Evolutionary conservation across 2,329 filamentous ascomycete species (phyloP).

Genomic region (Aspergillus brasiliensis): DNA sequence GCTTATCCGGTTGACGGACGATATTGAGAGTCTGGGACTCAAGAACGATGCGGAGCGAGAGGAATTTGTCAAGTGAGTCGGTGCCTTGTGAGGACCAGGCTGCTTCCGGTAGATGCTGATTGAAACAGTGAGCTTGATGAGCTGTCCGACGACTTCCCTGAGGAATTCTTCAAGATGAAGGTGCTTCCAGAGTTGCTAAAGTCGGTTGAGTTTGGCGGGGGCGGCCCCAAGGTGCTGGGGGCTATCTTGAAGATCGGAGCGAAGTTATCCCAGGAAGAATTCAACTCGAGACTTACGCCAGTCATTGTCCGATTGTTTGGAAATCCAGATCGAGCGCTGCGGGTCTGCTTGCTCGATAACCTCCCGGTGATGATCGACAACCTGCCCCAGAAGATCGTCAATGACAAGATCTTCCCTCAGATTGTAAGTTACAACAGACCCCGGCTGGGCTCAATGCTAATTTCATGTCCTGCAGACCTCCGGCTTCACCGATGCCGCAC

Average conservation of each 20-base stretch:
- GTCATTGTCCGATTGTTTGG: slow-evolving; percentile 84
- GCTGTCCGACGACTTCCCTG: slow-evolving; percentile 89
- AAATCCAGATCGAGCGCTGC: slow-evolving; percentile 87
- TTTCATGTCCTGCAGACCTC: slow-evolving; percentile 63
- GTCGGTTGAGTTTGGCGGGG: slow-evolving; percentile 96
- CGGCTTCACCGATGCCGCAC: slow-evolving; percentile 88
- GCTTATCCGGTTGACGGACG: slow-evolving; percentile 87
- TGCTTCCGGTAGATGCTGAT: slow-evolving; percentile 23
- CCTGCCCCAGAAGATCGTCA: slow-evolving; percentile 82
- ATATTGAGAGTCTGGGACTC: slow-evolving; percentile 87
- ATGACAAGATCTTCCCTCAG: slow-evolving; percentile 95
- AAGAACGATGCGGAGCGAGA: slow-evolving; percentile 85
- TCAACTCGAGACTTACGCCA: slow-evolving; percentile 78
- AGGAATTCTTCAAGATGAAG: slow-evolving; percentile 98
- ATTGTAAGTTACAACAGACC: slow-evolving; percentile 61
- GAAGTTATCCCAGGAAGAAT: slow-evolving; percentile 88
- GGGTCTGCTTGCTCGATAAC: slow-evolving; percentile 87
- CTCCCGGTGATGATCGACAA: slow-evolving; percentile 89
- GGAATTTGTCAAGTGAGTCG: slow-evolving; percentile 69
- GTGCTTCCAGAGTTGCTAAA: slow-evolving; percentile 94
- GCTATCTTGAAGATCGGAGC: slow-evolving; percentile 88
- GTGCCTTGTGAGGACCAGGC: not conserved
- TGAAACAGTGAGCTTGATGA: slow-evolving; percentile 70
- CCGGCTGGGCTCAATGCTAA: not conserved
- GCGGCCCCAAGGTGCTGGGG: slow-evolving; percentile 84